Percentiles rank a stretch among this genome's conserved stretches.
These are phyloP conservation scores for Decorospora gaudefroyi DNA, from an alignment of 2,329 filamentous ascomycete species.

Conservation along the genomic window DNA sequence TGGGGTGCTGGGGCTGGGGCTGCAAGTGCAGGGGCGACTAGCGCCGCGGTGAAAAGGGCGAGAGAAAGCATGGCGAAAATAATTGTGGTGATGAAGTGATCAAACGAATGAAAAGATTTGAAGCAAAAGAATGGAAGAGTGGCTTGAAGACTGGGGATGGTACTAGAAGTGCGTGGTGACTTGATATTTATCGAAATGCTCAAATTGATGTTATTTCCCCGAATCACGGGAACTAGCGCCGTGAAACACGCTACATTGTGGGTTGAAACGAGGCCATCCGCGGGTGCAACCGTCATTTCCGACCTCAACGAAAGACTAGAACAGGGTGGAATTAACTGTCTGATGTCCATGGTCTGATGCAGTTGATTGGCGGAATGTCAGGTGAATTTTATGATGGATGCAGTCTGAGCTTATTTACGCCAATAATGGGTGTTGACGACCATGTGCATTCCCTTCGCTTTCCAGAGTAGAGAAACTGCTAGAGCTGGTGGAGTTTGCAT, in stretches of 20 bases:
- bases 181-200: background rate
- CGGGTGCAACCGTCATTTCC: background rate
- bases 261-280: background rate
- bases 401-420: no score
- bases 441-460: no score
- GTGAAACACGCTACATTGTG: slow-evolving; percentile 2
- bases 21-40: slow-evolving; percentile 13
- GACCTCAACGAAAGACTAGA: background rate
- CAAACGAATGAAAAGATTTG: background rate
- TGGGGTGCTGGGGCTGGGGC: slow-evolving; percentile 18
- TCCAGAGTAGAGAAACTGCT: no score
- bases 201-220: slow-evolving; percentile 2
- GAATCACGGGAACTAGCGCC: background rate
- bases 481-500: no score
- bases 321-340: background rate
- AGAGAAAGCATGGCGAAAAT: background rate
- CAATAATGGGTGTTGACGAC: no score
- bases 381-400: no score
- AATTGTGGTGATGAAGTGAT: background rate
- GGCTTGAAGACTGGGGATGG: background rate
- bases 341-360: background rate
- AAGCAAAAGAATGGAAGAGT: background rate
- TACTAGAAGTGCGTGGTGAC: background rate
- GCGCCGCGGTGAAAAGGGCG: slow-evolving; percentile 16
- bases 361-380: background rate